Evolutionary conservation across 2,329 filamentous ascomycete species (phyloP).

Genomic region (Ophiostoma populinum): DNA sequence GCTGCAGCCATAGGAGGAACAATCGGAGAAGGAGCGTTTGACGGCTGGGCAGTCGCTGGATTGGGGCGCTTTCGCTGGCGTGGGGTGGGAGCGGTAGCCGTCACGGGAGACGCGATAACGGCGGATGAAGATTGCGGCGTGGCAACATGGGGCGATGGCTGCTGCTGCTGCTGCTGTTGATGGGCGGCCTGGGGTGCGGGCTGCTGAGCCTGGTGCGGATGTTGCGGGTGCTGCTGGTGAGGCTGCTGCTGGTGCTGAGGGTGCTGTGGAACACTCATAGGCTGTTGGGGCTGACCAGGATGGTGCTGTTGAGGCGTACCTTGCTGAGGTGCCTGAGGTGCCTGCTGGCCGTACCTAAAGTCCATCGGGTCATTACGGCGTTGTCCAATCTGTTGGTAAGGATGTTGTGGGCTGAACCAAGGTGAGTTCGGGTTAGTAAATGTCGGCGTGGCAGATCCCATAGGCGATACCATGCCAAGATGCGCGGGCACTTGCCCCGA

Average conservation of each 20-base stretch:
- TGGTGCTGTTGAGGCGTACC: conserved; percentile 16
- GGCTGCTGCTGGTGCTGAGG: conserved; percentile 21
- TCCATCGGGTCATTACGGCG: conserved; percentile 16
- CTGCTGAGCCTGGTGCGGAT: conserved; percentile 18
- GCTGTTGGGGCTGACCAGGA: conserved; percentile 19
- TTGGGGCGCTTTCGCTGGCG: conserved; percentile 25
- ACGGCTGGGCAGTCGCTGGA: conserved; percentile 13
- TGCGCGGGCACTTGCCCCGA: neutral
- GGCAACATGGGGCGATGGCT: conserved; percentile 8
- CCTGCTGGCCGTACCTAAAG: conserved; percentile 13
- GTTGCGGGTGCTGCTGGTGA: conserved; percentile 19
- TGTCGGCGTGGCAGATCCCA: conserved; percentile 2
- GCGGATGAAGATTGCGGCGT: too few relatives aligned
- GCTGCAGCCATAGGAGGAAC: conserved; percentile 12
- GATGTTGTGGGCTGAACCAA: conserved; percentile 23
- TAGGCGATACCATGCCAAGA: neutral
- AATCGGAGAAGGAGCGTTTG: conserved; percentile 11
- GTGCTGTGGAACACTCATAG: conserved; percentile 20
- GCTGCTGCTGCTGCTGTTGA: conserved; percentile 16
- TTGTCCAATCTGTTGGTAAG: conserved; percentile 29
- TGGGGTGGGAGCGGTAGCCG: conserved; percentile 13
- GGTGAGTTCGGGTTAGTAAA: conserved; percentile 19
- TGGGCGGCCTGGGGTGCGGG: conserved; percentile 8
- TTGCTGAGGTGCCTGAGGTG: conserved; percentile 17
- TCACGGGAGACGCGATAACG: too few relatives aligned